A percentile compares a stretch with the other conserved stretches of the same genome.
phyloP scores from a whole-genome alignment of 352 stramenopile genomes.

The Phytophthora vignae region DNA sequence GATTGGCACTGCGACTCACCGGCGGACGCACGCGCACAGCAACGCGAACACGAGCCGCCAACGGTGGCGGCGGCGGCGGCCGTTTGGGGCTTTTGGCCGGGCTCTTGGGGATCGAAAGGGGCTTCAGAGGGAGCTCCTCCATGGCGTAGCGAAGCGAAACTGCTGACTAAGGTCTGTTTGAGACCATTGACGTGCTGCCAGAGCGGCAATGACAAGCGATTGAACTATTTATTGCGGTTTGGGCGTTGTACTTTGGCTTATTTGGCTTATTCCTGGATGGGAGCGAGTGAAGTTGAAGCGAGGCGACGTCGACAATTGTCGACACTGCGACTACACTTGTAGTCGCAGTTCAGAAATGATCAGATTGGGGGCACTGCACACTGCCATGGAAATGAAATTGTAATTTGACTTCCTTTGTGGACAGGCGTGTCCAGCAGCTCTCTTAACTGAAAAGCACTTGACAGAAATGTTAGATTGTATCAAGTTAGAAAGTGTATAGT shows the following conservation, averaged over 20 bases:
- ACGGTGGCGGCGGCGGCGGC: constrained; percentile 17
- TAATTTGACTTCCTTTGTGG: not conserved
- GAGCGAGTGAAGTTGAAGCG: not conserved
- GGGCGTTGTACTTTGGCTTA: constrained; percentile 1
- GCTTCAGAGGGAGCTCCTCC: constrained; percentile 15
- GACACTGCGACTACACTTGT: too few relatives aligned
- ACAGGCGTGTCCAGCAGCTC: constrained; percentile 3
- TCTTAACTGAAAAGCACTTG: not conserved
- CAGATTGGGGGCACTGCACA: not conserved
- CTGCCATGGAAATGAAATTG: too few relatives aligned
- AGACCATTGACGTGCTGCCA: not conserved
- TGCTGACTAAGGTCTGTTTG: constrained; percentile 18
- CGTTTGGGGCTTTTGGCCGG: constrained; percentile 26
- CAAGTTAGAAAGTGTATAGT: not conserved
- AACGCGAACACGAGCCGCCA: constrained; percentile 58
- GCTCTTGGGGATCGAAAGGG: constrained; percentile 16
- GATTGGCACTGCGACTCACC: not conserved
- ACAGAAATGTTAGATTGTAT: not conserved
- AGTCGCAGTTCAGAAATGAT: not conserved
- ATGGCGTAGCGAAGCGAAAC: constrained; percentile 17
- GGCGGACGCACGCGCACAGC: constrained; percentile 69
- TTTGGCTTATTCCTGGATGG: constrained; percentile 5
- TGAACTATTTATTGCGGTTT: constrained; percentile 21
- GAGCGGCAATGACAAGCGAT: not conserved
- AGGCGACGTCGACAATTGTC: not conserved